Evolutionary conservation across 257 asterid species (phyloP), one percentile per base, ranked within the genome.

Genomic region (Gynochthodes officinalis): DNA sequence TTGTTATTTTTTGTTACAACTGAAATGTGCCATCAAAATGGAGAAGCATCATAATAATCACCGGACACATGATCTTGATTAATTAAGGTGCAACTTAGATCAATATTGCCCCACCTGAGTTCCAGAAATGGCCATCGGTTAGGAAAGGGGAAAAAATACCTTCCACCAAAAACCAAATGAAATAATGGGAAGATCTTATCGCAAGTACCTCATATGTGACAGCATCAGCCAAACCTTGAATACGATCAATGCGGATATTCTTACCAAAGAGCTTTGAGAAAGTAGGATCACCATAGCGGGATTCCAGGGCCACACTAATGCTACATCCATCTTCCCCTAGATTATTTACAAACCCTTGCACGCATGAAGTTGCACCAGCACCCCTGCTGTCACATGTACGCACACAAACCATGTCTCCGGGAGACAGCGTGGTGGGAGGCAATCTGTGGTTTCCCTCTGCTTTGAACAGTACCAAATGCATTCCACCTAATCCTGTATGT

Each of bases 371-470:
- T 39, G 98, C 91, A 28, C 89, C 96, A 72, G 96, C 98, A 49
- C 98, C 97, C 81, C 96, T 87, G 50, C 85, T 87, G 76, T 91
- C 96, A 80, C 97, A 93, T 73, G 81, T 85, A 77, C 97, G 88
- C 65, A 93, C 91, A n/a, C 98, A 93, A 71, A 93, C 96, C 98
- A 93, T 93, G 86, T 93, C 98, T 44, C 98, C 98, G 0, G 97
- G 98, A 76, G 98, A 93, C 76, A 93, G 94, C 72, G 88, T 93
- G 55, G 96, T 86, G 66, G 98, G 98, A 23, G 98, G 98, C 81
- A 93, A 77, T 78, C 93, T 88, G 77, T 93, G 89, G 78, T 86
- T 93, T 63, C 97, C 96, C 83, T 93, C 98, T 70, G 76, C 87
- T 78, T 82, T 86, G 84, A 93, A 93, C 89, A 89, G 76, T 50